These are phyloP conservation scores for Cornus kousa DNA, from an alignment of 148 eudicot genomes.

Conservation along the genomic window DNA sequence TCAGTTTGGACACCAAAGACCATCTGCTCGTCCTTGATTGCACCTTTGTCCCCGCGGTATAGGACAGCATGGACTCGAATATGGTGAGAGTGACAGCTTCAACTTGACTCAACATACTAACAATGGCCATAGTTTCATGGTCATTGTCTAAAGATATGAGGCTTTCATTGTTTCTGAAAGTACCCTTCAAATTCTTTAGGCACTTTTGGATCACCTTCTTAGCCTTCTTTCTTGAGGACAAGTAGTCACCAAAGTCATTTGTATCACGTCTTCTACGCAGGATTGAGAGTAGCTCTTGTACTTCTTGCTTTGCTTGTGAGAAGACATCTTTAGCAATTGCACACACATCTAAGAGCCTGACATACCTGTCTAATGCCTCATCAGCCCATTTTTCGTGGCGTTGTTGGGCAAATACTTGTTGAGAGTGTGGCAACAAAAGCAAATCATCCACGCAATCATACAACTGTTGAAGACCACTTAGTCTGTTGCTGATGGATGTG, in stretches of 20 bases:
- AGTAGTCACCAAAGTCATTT: slow-evolving; percentile 5
- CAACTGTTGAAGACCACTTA: slow-evolving; percentile 16
- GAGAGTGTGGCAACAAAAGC: slow-evolving; percentile 30
- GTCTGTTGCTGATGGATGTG: slow-evolving; percentile 15
- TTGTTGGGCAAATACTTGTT: slow-evolving; percentile 20
- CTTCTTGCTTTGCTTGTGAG: slow-evolving; percentile 16
- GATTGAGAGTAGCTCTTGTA: slow-evolving; percentile 15
- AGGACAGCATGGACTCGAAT: slow-evolving; percentile 20
- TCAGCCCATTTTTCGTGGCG: slow-evolving; percentile 18
- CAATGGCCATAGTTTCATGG: neutral
- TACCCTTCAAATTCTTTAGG: neutral
- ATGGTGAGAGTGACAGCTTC: slow-evolving; percentile 12
- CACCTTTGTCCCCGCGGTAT: slow-evolving; percentile 5
- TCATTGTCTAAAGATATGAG: neutral
- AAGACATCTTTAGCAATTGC: slow-evolving; percentile 18
- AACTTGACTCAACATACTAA: slow-evolving; percentile 9
- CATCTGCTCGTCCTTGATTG: slow-evolving; percentile 1
- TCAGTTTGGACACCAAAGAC: slow-evolving; percentile 18
- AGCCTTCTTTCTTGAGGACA: slow-evolving; percentile 15
- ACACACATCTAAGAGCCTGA: slow-evolving; percentile 27
- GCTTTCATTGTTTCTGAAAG: neutral
- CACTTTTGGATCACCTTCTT: slow-evolving; percentile 12
- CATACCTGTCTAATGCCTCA: slow-evolving; percentile 15
- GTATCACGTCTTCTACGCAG: slow-evolving; percentile 15
- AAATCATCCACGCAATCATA: slow-evolving; percentile 31